Conservation (phyloP, 139 green algal species). For the Volvox africanus region DNA sequence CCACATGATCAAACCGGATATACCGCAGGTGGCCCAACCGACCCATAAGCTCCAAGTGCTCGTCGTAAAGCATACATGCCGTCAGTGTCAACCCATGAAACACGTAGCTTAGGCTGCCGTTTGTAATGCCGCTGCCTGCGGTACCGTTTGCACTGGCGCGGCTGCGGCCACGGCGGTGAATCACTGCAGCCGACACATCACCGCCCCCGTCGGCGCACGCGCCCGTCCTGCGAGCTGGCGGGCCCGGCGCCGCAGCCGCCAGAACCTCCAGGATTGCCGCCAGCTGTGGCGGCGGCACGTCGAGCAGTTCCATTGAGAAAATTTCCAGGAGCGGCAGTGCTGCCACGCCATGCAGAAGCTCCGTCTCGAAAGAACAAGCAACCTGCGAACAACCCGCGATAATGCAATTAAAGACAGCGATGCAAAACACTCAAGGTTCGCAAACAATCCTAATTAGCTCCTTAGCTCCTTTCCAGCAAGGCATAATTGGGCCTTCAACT, state of each 20-base stretch:
- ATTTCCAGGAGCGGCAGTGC: slow-evolving; percentile 1
- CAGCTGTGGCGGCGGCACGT: slow-evolving; percentile 34
- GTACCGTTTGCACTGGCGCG: background rate
- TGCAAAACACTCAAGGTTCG: no score
- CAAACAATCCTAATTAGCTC: no score
- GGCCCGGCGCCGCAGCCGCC: no score
- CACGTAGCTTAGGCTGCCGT: background rate
- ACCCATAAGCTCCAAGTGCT: slow-evolving; percentile 23
- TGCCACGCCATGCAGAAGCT: slow-evolving; percentile 15
- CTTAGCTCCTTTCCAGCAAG: no score
- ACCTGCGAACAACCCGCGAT: background rate
- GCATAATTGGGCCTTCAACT: no score
- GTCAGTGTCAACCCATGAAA: slow-evolving; percentile 24
- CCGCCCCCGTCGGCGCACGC: background rate
- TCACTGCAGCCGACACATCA: background rate
- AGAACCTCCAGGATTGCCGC: background rate
- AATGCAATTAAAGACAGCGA: background rate
- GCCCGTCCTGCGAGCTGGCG: background rate
- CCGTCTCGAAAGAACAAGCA: slow-evolving; percentile 27
- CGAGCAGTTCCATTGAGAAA: slow-evolving; percentile 35
- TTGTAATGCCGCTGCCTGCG: background rate
- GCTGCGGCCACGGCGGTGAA: background rate
- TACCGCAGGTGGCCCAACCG: background rate
- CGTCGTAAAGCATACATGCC: slow-evolving; percentile 35
- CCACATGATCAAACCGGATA: slow-evolving; percentile 32